These are phyloP conservation scores for Ophiorrhiza pumila DNA, from an alignment of 257 asterid species.

Conservation along the genomic window DNA sequence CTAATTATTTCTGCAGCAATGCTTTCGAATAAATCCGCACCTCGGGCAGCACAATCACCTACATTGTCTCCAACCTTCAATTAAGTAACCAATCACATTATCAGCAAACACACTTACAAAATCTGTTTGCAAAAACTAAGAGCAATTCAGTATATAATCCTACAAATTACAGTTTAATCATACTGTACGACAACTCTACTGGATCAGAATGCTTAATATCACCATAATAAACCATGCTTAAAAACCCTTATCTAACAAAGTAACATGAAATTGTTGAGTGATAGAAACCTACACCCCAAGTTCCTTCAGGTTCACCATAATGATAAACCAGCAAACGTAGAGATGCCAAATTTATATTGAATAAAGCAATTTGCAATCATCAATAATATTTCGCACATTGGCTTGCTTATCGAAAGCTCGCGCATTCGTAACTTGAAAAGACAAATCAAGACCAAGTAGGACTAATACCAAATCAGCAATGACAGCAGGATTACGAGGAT, in stretches of 20 bases:
- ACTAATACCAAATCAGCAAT: constrained; percentile 86
- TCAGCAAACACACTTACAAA: constrained; percentile 12
- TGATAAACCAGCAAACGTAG: neutral
- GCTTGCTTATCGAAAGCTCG: neutral
- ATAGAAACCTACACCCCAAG: neutral
- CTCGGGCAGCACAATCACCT: constrained; percentile 99
- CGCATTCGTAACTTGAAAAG: neutral
- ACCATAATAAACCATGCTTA: neutral
- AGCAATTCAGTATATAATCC: neutral
- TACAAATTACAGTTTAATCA: neutral
- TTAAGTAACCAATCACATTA: constrained; percentile 24
- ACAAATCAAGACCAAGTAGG: neutral
- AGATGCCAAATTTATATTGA: neutral
- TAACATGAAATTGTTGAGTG: neutral
- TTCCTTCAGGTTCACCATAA: constrained; percentile 1
- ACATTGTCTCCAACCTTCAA: constrained; percentile 97
- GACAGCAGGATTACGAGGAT: constrained; percentile 98
- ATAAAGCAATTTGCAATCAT: neutral
- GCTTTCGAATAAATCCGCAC: constrained; percentile 99
- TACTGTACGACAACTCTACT: neutral
- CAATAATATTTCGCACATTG: neutral
- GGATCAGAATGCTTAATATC: neutral
- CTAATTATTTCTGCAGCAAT: constrained; percentile 99
- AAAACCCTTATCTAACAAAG: neutral
- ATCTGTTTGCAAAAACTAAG: neutral